Evolutionary conservation across 2,329 filamentous ascomycete species (phyloP), one percentile per base, ranked within the genome.

Genomic region (Akanthomyces muscarius): DNA sequence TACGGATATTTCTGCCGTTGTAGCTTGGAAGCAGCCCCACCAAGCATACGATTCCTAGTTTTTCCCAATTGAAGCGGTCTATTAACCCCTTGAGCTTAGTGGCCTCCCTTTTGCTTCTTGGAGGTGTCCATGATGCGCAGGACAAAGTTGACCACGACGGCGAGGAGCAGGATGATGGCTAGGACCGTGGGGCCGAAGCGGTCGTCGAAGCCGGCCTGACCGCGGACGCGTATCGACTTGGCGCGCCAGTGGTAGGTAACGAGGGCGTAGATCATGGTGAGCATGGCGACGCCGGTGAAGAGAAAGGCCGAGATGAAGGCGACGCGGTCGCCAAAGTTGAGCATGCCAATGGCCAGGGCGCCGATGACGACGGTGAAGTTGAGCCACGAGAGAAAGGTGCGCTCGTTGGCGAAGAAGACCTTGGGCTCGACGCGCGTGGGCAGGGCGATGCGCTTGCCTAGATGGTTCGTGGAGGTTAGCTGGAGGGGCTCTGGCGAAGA

Each of bases 351-450:
- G 69, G 95, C 94, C 57, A 99, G 88, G 67, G 95, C 95, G 73
- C 95, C 95, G 66, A 99, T 90, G 78, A 99, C 94, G 73, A 99
- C 93, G 76, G 93, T 97, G 83, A 98, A 98, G 85, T 99, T 99
- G 73, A 99, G 91, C 95, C 95, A 99, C 78, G 92, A 97, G 73
- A 99, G 88, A 77, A 99, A 99, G 67, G 95, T 99, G 67, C 95
- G 92, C 81, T 99, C 95, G 83, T 99, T 99, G 80, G 95, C 95
- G 83, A 99, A 99, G 87, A 98, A 99, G 82, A 99, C 95, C 80
- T 99, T 99, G 71, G 95, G 95, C 79, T 99, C 95, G 78, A 99
- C 94, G 69, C 95, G 92, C 65, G 94, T 97, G 63, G 95, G 95
- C 68, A 99, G 91, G 72, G 95, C 94, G 75, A 99, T 98, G 75